Percentiles rank a stretch among this genome's conserved stretches.
Conservation (phyloP, 108 stramenopile species). For the Asterionellopsis glacialis region DNA sequence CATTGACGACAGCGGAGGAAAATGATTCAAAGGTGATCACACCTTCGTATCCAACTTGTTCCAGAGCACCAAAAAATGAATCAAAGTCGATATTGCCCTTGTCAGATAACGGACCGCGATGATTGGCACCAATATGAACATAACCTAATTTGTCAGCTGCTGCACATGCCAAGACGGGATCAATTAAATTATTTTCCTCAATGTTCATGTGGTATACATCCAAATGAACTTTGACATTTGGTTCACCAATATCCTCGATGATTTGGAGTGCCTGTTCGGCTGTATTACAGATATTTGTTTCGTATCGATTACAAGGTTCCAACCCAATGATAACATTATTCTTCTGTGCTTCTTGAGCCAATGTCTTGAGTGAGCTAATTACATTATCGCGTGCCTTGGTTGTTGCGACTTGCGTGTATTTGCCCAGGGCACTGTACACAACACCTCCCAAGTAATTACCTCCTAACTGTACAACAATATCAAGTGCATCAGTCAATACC, state of each 20-base stretch:
- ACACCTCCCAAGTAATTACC: conserved; percentile 7
- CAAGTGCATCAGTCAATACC: neutral
- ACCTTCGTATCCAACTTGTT: conserved; percentile 2
- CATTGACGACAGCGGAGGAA: neutral
- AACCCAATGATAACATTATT: conserved; percentile 1
- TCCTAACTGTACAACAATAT: conserved; percentile 5
- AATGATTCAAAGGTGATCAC: conserved; percentile 12
- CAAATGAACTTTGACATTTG: conserved; percentile 8
- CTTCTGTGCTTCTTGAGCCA: neutral
- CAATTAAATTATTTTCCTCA: conserved; percentile 1
- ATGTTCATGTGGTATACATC: conserved; percentile 9
- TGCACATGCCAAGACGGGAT: neutral
- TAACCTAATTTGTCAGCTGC: neutral
- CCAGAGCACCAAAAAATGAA: conserved; percentile 7
- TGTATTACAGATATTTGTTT: conserved; percentile 8
- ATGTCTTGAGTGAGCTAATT: neutral
- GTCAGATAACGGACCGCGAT: neutral
- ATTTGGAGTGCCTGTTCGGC: conserved; percentile 1
- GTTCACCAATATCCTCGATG: neutral
- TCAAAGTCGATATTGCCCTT: conserved; percentile 9
- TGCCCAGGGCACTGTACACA: conserved; percentile 4
- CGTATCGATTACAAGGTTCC: conserved; percentile 7
- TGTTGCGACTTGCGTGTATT: neutral
- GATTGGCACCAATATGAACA: conserved; percentile 2
- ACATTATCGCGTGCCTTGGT: conserved; percentile 3